A percentile compares a stretch with the other conserved stretches of the same genome.
phyloP scores from a whole-genome alignment of 371 early-diverging fungal genomes.

The Smittium mucronatum region DNA sequence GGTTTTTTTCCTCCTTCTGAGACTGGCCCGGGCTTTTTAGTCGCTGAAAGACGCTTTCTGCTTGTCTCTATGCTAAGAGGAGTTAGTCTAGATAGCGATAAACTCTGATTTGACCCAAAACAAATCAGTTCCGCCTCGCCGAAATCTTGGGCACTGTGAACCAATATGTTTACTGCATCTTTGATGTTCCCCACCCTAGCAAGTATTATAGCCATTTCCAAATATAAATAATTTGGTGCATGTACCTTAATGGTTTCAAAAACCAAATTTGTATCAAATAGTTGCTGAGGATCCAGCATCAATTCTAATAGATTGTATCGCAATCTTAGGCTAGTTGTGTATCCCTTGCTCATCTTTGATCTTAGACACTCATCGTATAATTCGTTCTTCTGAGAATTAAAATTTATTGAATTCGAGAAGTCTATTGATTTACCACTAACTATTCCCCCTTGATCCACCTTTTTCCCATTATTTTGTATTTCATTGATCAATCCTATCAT shows the following conservation, averaged over 20 bases:
- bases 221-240: constrained; percentile 7
- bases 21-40: not conserved
- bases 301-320: constrained; percentile 16
- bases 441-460: not conserved
- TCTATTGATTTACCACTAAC: not conserved
- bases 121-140: constrained; percentile 29
- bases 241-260: constrained; percentile 16
- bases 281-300: constrained; percentile 8
- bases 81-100: constrained; percentile 17
- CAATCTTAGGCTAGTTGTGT: constrained; percentile 7
- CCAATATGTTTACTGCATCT: constrained; percentile 18
- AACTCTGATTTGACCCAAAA: constrained; percentile 12
- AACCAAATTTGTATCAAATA: constrained; percentile 17
- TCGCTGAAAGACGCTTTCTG: not conserved
- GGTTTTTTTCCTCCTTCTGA: not conserved
- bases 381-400: not conserved
- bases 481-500: not conserved
- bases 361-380: not conserved
- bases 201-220: constrained; percentile 24
- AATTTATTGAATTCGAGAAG: not conserved
- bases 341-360: not conserved
- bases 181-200: constrained; percentile 9
- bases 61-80: not conserved
- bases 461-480: not conserved
- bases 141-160: constrained; percentile 19